Conservation (phyloP, 2,329 filamentous ascomycete species). For the Ophiognomonia clavigignenti-juglandacearum region DNA sequence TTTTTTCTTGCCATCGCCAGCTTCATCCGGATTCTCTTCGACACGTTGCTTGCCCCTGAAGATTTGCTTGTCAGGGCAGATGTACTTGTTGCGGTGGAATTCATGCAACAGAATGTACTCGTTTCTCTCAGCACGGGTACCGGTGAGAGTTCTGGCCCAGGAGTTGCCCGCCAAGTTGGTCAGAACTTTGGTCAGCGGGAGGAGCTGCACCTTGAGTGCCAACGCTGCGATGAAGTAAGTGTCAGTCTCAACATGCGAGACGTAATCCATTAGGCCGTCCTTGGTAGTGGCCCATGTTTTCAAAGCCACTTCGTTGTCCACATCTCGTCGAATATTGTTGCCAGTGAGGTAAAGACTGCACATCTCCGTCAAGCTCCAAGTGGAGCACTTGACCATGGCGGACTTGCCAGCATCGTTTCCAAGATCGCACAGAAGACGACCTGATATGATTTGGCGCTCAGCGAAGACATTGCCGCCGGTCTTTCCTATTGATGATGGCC, state of each 20-base stretch:
- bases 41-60: slow-evolving; percentile 69
- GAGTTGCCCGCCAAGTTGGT: slow-evolving; percentile 97
- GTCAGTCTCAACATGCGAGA: slow-evolving; percentile 90
- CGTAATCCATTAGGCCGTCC: slow-evolving; percentile 85
- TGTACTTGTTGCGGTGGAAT: slow-evolving; percentile 95
- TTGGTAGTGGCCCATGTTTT: slow-evolving; percentile 82
- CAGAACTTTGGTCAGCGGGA: slow-evolving; percentile 88
- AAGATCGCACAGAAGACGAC: slow-evolving; percentile 86
- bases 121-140: slow-evolving; percentile 94
- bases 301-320: slow-evolving; percentile 83
- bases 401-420: slow-evolving; percentile 97
- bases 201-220: slow-evolving; percentile 81
- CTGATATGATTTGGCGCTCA: slow-evolving; percentile 83
- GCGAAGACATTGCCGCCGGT: slow-evolving; percentile 87
- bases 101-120: slow-evolving; percentile 99
- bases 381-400: slow-evolving; percentile 93
- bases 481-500: slow-evolving; percentile 84
- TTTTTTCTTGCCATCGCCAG: slow-evolving; percentile 83
- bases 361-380: slow-evolving; percentile 98
- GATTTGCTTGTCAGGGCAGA: slow-evolving; percentile 90
- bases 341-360: slow-evolving; percentile 80
- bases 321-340: slow-evolving; percentile 68
- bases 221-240: slow-evolving; percentile 94
- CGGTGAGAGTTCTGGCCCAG: slow-evolving; percentile 92
- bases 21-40: slow-evolving; percentile 64